Evolutionary conservation across 2,329 filamentous ascomycete species (phyloP).

Genomic region (Neocatenulostroma microsporum): DNA sequence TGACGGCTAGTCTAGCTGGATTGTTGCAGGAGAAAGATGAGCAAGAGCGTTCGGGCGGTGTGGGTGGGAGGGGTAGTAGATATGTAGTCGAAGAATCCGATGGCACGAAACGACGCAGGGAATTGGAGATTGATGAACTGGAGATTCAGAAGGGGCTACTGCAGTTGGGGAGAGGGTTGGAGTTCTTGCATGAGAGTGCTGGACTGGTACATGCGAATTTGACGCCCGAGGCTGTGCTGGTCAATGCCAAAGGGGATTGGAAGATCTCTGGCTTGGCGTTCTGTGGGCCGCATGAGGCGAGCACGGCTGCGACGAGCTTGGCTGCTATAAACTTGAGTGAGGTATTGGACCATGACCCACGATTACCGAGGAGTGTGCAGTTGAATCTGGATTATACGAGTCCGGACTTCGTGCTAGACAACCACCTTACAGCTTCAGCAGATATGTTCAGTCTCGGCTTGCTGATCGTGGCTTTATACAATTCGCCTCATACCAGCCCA

Average conservation of each 20-base stretch:
- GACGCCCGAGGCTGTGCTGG: constrained; percentile 84
- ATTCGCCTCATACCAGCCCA: constrained; percentile 84
- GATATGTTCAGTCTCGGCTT: constrained; percentile 94
- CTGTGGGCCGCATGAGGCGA: constrained; percentile 69
- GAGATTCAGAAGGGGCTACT: constrained; percentile 95
- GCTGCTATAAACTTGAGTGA: constrained; percentile 75
- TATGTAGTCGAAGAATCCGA: constrained; percentile 75
- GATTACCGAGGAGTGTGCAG: constrained; percentile 74
- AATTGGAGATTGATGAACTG: constrained; percentile 90
- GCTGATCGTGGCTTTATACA: constrained; percentile 82
- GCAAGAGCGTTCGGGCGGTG: constrained; percentile 63
- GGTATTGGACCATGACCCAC: constrained; percentile 73
- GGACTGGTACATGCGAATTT: constrained; percentile 90
- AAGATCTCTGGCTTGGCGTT: constrained; percentile 95
- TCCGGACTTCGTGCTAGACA: constrained; percentile 89
- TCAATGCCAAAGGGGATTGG: constrained; percentile 98
- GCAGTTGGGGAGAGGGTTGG: constrained; percentile 86
- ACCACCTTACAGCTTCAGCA: constrained; percentile 70
- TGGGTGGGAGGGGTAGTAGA: constrained; percentile 60
- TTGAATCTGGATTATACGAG: constrained; percentile 89
- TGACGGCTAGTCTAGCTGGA: constrained; percentile 79
- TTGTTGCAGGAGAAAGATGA: constrained; percentile 83
- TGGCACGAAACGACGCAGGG: constrained; percentile 60
- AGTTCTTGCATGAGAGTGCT: constrained; percentile 92
- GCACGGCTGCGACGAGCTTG: constrained; percentile 58